A percentile compares a stretch with the other conserved stretches of the same genome.
These are phyloP conservation scores for Yarrowia porcina DNA, from an alignment of 805 yeast genomes.

Conservation along the genomic window DNA sequence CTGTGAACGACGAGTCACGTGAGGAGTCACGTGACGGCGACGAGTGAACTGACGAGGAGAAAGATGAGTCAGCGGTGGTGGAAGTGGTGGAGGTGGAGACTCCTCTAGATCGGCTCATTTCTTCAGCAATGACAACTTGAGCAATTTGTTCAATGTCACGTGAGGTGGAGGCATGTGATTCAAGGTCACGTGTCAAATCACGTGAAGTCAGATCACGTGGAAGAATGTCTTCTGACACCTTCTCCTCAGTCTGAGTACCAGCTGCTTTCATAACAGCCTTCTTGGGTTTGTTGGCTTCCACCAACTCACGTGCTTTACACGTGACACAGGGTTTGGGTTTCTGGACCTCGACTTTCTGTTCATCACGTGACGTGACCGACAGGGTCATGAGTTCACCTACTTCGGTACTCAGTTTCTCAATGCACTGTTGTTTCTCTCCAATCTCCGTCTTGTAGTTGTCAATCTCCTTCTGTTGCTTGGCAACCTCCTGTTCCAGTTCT, in stretches of 20 bases:
- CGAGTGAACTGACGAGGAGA: background rate
- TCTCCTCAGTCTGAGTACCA: background rate
- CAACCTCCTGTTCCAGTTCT: conserved; percentile 32
- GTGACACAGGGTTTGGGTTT: background rate
- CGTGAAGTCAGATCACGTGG: background rate
- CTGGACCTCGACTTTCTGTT: background rate
- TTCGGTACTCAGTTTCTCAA: background rate
- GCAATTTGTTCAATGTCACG: background rate
- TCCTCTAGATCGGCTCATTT: background rate
- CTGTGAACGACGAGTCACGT: background rate
- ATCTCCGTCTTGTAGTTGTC: background rate
- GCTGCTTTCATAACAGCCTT: no score
- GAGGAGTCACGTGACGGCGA: conserved; percentile 1
- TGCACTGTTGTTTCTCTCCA: background rate
- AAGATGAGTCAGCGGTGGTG: background rate
- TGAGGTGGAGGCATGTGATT: background rate
- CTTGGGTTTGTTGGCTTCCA: no score
- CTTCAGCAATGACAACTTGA: background rate
- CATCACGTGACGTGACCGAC: background rate
- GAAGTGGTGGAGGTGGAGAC: background rate
- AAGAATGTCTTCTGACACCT: no score
- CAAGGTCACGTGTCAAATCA: background rate
- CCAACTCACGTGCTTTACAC: background rate
- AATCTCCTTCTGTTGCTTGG: conserved; percentile 16
- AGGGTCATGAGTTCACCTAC: background rate